Conservation (phyloP, 164 flowering plant species). For the Annona squamosa region DNA sequence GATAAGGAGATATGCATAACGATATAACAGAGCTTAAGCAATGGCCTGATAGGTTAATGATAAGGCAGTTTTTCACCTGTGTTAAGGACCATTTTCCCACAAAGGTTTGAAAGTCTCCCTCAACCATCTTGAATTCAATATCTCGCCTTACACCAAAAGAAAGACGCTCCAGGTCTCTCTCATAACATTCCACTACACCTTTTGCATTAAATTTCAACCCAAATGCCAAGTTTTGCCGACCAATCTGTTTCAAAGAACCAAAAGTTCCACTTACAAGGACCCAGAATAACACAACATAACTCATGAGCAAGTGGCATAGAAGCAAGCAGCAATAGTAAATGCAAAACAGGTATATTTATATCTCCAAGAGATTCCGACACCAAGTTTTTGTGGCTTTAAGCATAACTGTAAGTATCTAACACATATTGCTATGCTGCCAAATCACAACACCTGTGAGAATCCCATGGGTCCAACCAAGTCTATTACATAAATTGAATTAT, state of each 20-base stretch:
- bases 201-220: conserved; percentile 75
- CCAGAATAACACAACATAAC: neutral
- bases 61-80: conserved; percentile 35
- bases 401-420: too few species aligned
- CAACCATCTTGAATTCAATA: conserved; percentile 76
- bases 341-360: too few species aligned
- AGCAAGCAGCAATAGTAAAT: neutral
- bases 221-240: conserved; percentile 59
- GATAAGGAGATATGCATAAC: neutral
- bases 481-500: too few species aligned
- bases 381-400: too few species aligned
- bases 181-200: conserved; percentile 69
- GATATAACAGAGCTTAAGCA: neutral
- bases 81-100: conserved; percentile 72
- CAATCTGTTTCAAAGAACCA: conserved; percentile 41
- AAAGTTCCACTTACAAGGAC: neutral
- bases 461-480: too few species aligned
- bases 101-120: conserved; percentile 70
- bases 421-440: too few species aligned
- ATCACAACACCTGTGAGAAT: too few species aligned
- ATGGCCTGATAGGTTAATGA: neutral
- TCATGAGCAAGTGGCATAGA: neutral
- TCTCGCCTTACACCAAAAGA: conserved; percentile 55
- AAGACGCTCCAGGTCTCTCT: conserved; percentile 48
- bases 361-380: too few species aligned